Percentiles rank a stretch among this genome's conserved stretches.
Evolutionary conservation across 148 eudicot genomes (phyloP).

Genomic region (Fagopyrum tataricum): DNA sequence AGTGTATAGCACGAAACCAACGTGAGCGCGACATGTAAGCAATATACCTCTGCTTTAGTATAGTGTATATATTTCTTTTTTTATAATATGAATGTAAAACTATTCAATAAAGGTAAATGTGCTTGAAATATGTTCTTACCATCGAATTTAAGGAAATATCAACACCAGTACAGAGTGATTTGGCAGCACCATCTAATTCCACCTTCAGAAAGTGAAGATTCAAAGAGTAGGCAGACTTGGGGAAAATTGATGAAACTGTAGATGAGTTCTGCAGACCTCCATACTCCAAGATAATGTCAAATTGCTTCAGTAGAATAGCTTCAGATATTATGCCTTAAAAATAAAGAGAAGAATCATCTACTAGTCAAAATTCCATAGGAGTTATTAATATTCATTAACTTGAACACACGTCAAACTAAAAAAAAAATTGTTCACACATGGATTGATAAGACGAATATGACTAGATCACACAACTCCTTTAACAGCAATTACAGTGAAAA

Average conservation of each 20-base stretch:
- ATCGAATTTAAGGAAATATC: constrained; percentile 19
- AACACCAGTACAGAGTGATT: constrained; percentile 50
- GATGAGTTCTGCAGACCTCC: constrained; percentile 48
- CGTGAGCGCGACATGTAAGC: no score
- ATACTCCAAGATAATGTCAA: constrained; percentile 53
- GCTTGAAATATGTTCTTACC: constrained; percentile 28
- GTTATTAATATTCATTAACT: not conserved
- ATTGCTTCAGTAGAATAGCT: constrained; percentile 37
- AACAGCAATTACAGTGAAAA: not conserved
- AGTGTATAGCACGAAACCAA: no score
- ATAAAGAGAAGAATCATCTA: constrained; percentile 14
- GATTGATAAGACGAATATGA: not conserved
- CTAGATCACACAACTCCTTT: not conserved
- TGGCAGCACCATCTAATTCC: constrained; percentile 36
- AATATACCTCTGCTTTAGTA: not conserved
- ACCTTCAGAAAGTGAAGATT: constrained; percentile 53
- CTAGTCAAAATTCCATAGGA: not conserved
- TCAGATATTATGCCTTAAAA: constrained; percentile 40
- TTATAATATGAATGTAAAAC: not conserved
- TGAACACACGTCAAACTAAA: not conserved
- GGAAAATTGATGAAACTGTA: constrained; percentile 32
- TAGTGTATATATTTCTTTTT: not conserved
- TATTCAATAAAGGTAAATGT: not conserved
- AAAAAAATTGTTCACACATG: not conserved
- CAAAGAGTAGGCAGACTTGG: constrained; percentile 22